Percentiles rank a stretch among this genome's conserved stretches.
phyloP scores from a whole-genome alignment of 768 basidiomycete genomes.

The Antrodiella citrinella region DNA sequence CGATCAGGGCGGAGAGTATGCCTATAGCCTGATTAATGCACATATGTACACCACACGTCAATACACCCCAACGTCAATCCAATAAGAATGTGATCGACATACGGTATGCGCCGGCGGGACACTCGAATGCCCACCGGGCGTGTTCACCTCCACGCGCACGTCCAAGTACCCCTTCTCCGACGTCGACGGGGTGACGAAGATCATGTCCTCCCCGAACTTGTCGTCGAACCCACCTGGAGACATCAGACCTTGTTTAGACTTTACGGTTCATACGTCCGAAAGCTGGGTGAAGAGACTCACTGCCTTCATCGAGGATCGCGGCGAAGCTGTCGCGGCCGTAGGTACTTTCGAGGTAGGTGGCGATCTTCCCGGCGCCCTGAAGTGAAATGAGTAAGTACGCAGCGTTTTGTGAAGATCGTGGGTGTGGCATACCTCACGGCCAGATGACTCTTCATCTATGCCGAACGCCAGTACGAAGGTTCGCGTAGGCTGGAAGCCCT shows the following conservation, averaged over 20 bases:
- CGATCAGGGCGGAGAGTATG: constrained; percentile 64
- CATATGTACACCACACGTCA: no score
- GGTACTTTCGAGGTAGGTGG: constrained; percentile 22
- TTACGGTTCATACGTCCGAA: not conserved
- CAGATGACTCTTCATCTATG: constrained; percentile 14
- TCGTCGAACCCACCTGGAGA: constrained; percentile 9
- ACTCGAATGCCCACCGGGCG: constrained; percentile 33
- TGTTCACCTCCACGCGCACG: constrained; percentile 22
- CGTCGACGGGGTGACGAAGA: constrained; percentile 15
- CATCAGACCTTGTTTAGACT: no score
- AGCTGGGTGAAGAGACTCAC: constrained; percentile 12
- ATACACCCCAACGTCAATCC: not conserved
- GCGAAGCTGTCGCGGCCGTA: constrained; percentile 34
- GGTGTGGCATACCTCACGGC: constrained; percentile 5
- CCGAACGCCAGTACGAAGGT: constrained; percentile 36
- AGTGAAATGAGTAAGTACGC: not conserved
- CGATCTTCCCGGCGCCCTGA: constrained; percentile 23
- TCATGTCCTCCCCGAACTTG: constrained; percentile 10
- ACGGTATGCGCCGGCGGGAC: constrained; percentile 34
- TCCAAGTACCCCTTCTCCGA: constrained; percentile 26
- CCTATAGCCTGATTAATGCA: constrained; percentile 49
- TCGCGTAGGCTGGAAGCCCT: constrained; percentile 56
- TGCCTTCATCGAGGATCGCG: constrained; percentile 41
- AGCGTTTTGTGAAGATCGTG: not conserved
- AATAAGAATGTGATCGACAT: no score